phyloP scores from a whole-genome alignment of 176 grass and related monocot species.

The Tillandsia fasciculata region DNA sequence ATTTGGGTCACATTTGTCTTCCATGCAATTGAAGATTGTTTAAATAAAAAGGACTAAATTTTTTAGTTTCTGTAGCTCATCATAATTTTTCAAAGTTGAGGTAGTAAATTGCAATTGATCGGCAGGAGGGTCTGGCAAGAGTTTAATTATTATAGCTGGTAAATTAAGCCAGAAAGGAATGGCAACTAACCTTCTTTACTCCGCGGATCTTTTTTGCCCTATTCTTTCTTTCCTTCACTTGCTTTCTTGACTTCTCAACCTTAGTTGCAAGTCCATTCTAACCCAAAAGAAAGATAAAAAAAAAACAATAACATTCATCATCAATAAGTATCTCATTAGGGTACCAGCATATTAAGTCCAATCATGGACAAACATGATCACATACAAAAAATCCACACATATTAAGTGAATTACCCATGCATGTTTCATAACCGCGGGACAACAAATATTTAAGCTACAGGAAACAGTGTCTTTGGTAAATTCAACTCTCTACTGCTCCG shows the following conservation, averaged over 20 bases:
- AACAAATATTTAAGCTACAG: background rate
- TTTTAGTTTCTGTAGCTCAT: too few species aligned
- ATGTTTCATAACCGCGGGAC: background rate
- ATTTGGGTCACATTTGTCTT: too few species aligned
- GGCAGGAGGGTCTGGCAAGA: background rate
- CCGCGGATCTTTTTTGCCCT: slow-evolving; percentile 81
- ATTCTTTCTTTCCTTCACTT: slow-evolving; percentile 92
- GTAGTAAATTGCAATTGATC: too few species aligned
- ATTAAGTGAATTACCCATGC: background rate
- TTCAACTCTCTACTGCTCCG: background rate
- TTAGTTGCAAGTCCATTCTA: slow-evolving; percentile 95
- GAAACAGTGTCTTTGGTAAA: background rate
- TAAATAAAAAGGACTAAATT: too few species aligned
- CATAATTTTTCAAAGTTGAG: too few species aligned
- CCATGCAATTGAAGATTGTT: too few species aligned
- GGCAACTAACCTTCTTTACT: slow-evolving; percentile 58
- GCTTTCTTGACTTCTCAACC: slow-evolving; percentile 89
- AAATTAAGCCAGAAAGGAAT: background rate
- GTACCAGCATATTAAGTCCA: background rate
- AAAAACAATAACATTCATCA: slow-evolving; percentile 2
- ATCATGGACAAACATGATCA: background rate
- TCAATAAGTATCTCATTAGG: background rate
- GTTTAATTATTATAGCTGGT: background rate
- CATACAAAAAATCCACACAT: background rate
- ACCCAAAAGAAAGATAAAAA: background rate